phyloP scores from a whole-genome alignment of 2,329 filamentous ascomycete species.

The Cladosporium colombiae region DNA sequence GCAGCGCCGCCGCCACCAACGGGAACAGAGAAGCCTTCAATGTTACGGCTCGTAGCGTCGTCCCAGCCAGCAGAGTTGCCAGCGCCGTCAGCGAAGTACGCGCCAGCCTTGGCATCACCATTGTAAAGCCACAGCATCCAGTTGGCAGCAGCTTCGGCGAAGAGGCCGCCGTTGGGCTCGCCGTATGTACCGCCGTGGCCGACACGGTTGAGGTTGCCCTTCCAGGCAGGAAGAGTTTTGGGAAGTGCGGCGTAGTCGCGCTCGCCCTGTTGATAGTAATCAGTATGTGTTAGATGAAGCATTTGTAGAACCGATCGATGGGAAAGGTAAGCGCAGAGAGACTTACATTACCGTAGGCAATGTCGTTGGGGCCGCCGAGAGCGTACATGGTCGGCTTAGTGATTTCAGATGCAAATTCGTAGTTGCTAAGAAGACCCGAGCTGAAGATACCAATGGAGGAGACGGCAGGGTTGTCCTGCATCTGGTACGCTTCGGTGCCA shows the following conservation, averaged over 20 bases:
- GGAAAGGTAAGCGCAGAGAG: neutral
- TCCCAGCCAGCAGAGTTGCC: conserved; percentile 3
- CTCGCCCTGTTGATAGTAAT: conserved; percentile 8
- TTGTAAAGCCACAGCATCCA: conserved; percentile 17
- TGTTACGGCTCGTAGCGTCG: conserved; percentile 18
- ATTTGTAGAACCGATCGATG: neutral
- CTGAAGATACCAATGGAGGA: conserved; percentile 16
- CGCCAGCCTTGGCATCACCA: conserved; percentile 14
- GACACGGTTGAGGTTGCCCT: conserved; percentile 17
- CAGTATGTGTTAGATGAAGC: neutral
- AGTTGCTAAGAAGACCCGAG: conserved; percentile 4
- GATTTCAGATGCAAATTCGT: neutral
- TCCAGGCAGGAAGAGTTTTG: conserved; percentile 9
- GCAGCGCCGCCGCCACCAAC: neutral
- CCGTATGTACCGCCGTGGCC: conserved; percentile 18
- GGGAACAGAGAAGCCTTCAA: conserved; percentile 14
- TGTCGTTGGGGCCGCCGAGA: conserved; percentile 13
- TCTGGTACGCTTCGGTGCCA: conserved; percentile 18
- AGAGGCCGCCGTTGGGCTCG: conserved; percentile 16
- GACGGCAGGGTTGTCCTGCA: conserved; percentile 11
- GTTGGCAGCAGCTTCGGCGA: conserved; percentile 10
- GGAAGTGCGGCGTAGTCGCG: conserved; percentile 17
- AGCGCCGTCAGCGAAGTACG: conserved; percentile 14
- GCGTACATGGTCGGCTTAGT: conserved; percentile 16
- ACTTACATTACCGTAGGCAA: conserved; percentile 19